Base-by-base conservation (phyloP, 805 yeast species). In the Yamadazyma kitorensis region DNA sequence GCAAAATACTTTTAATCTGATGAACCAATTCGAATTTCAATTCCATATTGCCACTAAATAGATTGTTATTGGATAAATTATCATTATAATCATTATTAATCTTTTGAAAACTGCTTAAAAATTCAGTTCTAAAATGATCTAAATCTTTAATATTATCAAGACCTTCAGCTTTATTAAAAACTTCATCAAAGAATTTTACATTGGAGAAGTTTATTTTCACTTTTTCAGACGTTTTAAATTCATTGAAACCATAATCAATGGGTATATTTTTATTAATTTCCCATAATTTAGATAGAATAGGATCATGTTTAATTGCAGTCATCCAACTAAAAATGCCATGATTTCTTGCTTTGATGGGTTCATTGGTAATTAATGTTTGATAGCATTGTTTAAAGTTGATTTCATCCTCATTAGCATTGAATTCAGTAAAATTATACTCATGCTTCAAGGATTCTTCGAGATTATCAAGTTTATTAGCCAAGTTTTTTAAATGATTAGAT, bases 1-100 rank as follows among this genome's bases (percentile, higher is more conserved):
- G 88, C 31, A 81, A 44, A 24, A 24, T 48, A 24, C 62, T 55
- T 39, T 61, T 60, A 18, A 68, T 63, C n/a, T 68, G 57, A 35
- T 68, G 63, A 31, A 61, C 59, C 31, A 69, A 59, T 34, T 65
- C 58, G 15, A 71, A 43, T 29, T 57, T n/a, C n/a, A n/a, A n/a
- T n/a, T n/a, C n/a, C n/a, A n/a, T n/a, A n/a, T n/a, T n/a, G n/a
- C n/a, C n/a, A n/a, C n/a, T n/a, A n/a, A n/a, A n/a, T n/a, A n/a
- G n/a, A n/a, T n/a, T n/a, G n/a, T n/a, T n/a, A n/a, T n/a, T n/a
- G n/a, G n/a, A n/a, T n/a, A n/a, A n/a, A n/a, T n/a, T n/a, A n/a
- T n/a, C n/a, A n/a, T n/a, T n/a, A n/a, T n/a, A n/a, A n/a, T n/a
- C n/a, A n/a, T n/a, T n/a, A n/a, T n/a, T n/a, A n/a, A n/a, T n/a